These are phyloP conservation scores for Nidula niveotomentosa DNA, from an alignment of 1,284 basidiomycete species.

Conservation along the genomic window DNA sequence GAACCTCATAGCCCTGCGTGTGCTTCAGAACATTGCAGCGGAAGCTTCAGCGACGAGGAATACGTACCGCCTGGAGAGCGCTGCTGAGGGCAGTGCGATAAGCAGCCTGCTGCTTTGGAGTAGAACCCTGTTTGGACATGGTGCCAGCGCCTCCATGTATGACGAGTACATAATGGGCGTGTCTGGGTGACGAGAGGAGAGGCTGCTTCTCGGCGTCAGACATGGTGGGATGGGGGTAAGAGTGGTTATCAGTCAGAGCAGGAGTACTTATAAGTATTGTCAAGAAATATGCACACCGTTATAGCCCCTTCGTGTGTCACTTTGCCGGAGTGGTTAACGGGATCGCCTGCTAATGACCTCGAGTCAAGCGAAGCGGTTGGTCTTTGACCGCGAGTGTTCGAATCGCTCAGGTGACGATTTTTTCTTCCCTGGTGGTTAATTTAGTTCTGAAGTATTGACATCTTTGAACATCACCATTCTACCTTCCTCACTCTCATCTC, in stretches of 20 bases:
- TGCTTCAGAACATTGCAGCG: neutral
- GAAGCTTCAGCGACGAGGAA: neutral
- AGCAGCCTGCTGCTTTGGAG: constrained; percentile 55
- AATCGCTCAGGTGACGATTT: constrained; percentile 81
- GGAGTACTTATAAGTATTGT: too few species aligned
- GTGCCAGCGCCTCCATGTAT: constrained; percentile 82
- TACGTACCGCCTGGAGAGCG: constrained; percentile 48
- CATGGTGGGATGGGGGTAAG: neutral
- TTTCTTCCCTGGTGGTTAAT: neutral
- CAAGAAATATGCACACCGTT: too few species aligned
- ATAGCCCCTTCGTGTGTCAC: constrained; percentile 57
- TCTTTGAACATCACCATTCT: too few species aligned
- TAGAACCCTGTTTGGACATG: constrained; percentile 58
- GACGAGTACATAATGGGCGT: constrained; percentile 48
- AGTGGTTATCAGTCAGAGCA: neutral
- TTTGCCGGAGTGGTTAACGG: constrained; percentile 93
- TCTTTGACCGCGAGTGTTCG: constrained; percentile 85
- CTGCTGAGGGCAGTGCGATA: constrained; percentile 57
- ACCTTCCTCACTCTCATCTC: neutral
- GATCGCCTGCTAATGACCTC: constrained; percentile 73
- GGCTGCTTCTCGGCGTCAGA: constrained; percentile 23
- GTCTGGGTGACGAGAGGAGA: constrained; percentile 7
- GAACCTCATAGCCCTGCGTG: constrained; percentile 56
- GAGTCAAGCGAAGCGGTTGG: constrained; percentile 57
- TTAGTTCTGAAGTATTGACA: too few species aligned